Evolutionary conservation across 345 rosid genomes (phyloP), one percentile per base, ranked within the genome.

Genomic region (Pistacia integerrima): DNA sequence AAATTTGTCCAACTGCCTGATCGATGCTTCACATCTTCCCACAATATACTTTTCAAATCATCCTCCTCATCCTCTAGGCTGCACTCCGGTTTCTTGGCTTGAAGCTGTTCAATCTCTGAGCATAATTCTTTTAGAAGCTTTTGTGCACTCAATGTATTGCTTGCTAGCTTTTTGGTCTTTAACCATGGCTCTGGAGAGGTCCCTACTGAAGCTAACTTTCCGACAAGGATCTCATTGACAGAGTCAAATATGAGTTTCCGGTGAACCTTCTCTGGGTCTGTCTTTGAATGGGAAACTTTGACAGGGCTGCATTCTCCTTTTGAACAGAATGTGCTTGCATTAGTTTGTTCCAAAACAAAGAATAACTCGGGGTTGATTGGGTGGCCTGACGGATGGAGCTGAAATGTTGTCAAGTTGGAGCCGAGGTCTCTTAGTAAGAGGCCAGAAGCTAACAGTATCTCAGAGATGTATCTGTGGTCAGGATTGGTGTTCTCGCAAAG

Each of bases 401-500:
- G 99, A 80, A 93, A 87, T 33, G 90, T 80, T 36, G 91, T 76
- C 76, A 86, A 79, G 65, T 87, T 87, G 25, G 96, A 84, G 66
- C 87, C 86, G 9, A 93, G 87, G 77, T 93, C 97, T 67, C 93
- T 85, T 35, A 95, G 96, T n/a, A 95, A 85, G 58, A 95, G 92
- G 68, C 99, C 99, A 0, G 99, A 95, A 71, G 99, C 97, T 80
- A 96, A 79, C 61, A 96, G 75, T 81, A 96, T 93, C 89, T 96
- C 97, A 0, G 98, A 93, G 75, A 96, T 85, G 87, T 96, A 96
- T 85, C 99, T 86, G 85, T 90, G 92, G 80, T 95, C 96, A 30
- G 98, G 98, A 76, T 86, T 88, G 51, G 87, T 70, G 85, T 88
- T 92, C 85, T 92, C 94, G 36, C 99, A 93, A 63, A 95, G 94